Evolutionary conservation across 306 rosid species (phyloP).

Genomic region (Cucurbita argyrosperma): DNA sequence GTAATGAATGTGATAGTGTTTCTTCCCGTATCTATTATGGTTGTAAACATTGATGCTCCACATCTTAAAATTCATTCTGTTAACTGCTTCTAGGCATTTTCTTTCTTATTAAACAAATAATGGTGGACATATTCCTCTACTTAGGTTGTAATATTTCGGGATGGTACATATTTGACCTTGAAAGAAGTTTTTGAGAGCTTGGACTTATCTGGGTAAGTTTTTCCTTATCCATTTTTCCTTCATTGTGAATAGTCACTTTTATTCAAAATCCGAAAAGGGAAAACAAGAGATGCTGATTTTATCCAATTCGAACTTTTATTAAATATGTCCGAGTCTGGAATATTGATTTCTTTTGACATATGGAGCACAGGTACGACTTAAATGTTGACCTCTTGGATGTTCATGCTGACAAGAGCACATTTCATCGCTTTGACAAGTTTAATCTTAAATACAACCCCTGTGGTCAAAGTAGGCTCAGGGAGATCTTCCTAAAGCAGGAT

Average conservation of each 20-base stretch:
- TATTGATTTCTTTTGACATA: slow-evolving; percentile 5
- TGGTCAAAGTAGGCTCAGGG: slow-evolving; percentile 99
- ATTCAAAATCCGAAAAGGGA: not conserved
- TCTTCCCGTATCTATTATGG: not conserved
- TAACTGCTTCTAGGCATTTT: not conserved
- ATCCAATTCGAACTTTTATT: not conserved
- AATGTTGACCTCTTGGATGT: slow-evolving; percentile 99
- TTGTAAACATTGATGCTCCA: not conserved
- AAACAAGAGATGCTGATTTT: not conserved
- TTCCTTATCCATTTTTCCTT: not conserved
- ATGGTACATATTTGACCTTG: slow-evolving; percentile 95
- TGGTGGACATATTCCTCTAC: slow-evolving; percentile 4
- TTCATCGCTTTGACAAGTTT: slow-evolving; percentile 98
- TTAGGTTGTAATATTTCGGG: slow-evolving; percentile 98
- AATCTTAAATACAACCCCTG: slow-evolving; percentile 97
- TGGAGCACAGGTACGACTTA: slow-evolving; percentile 71
- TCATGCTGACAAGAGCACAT: slow-evolving; percentile 99
- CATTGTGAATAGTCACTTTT: not conserved
- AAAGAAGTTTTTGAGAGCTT: slow-evolving; percentile 96
- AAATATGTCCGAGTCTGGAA: not conserved
- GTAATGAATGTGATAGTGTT: slow-evolving; percentile 19
- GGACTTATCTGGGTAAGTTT: slow-evolving; percentile 75
- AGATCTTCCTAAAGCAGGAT: slow-evolving; percentile 94
- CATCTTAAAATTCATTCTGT: not conserved
- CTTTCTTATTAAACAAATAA: not conserved